Base-by-base conservation (phyloP, 2,329 filamentous ascomycete genomes). In the Hirsutella minnesotensis region DNA sequence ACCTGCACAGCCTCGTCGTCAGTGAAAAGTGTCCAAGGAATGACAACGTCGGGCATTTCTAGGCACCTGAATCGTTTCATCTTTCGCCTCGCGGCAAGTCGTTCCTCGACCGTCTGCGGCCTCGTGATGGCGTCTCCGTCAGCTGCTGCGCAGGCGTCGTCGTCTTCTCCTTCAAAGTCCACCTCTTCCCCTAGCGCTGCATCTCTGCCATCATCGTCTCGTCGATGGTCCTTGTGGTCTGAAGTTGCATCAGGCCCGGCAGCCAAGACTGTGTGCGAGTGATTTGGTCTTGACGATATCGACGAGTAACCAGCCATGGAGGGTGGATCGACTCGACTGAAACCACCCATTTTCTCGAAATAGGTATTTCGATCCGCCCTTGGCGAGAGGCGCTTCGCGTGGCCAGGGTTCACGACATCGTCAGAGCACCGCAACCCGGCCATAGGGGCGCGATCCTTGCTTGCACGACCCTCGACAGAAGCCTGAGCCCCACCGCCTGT, bases 31-130 rank as follows among this genome's bases (percentile, higher is more conserved):
- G 9, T 22, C 24, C 27, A 9, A 27, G 22, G 15, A 15, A 16
- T n/a, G 4, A 15, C 9, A 2, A 2, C 24, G 8, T 20, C 5
- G 3, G 29, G 10, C 7, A 9, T 1, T 24, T 9, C 7, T 9
- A 16, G 19, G 15, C 35, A 86, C 82, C 83, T 77, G 58, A 90
- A 90, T 45, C 86, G 73, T 69, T 90, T 90, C 84, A 81, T 81
- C 59, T 81, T 83, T 49, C 73, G 70, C 41, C 73, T 66, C 52
- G 70, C 75, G 44, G 68, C 77, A 30, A 68, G 69, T 44, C 70
- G 68, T 56, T 79, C 77, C 24, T 75, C 75, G 19, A 68, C 69
- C 9, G 70, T 77, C 53, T 72, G 72, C 29, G 68, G 65, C 37
- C 60, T 62, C n/a, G 55, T 55, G n/a, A 57, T 46, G 15, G 50